A percentile compares a stretch with the other conserved stretches of the same genome.
Evolutionary conservation across 192 early-diverging fungal genomes (phyloP).

Genomic region (Chytriomyces sp.): DNA sequence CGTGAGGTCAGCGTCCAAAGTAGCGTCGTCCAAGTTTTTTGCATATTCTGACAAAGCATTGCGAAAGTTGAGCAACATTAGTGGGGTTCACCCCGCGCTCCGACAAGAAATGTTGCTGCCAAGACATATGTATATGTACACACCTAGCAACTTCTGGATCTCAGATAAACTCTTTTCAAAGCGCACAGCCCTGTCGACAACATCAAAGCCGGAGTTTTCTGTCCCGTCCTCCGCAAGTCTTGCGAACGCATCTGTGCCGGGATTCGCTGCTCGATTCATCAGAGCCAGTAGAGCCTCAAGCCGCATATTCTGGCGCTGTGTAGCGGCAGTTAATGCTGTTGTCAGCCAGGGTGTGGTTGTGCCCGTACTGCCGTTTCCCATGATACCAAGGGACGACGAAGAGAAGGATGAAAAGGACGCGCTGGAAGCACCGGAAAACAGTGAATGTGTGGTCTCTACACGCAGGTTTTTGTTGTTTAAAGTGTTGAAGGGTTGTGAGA

Average conservation of each 20-base stretch:
- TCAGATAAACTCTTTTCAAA: constrained; percentile 54
- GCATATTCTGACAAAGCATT: constrained; percentile 30
- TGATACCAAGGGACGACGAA: not conserved
- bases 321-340: constrained; percentile 45
- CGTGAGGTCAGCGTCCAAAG: not conserved
- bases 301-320: constrained; percentile 47
- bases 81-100: too few species aligned
- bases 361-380: not conserved
- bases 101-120: not conserved
- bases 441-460: not conserved
- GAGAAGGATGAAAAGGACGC: constrained; percentile 5
- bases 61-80: not conserved
- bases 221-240: not conserved
- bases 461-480: not conserved
- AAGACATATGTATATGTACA: not conserved
- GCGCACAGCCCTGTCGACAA: constrained; percentile 22
- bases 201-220: constrained; percentile 21
- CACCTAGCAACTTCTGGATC: constrained; percentile 52
- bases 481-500: not conserved
- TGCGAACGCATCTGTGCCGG: constrained; percentile 7
- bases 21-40: constrained; percentile 31
- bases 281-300: constrained; percentile 43
- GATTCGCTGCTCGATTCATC: constrained; percentile 32
- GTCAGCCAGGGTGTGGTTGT: constrained; percentile 35
- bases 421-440: not conserved